Evolutionary conservation across 2,329 filamentous ascomycete species (phyloP).

Genomic region (Alternaria dauci): DNA sequence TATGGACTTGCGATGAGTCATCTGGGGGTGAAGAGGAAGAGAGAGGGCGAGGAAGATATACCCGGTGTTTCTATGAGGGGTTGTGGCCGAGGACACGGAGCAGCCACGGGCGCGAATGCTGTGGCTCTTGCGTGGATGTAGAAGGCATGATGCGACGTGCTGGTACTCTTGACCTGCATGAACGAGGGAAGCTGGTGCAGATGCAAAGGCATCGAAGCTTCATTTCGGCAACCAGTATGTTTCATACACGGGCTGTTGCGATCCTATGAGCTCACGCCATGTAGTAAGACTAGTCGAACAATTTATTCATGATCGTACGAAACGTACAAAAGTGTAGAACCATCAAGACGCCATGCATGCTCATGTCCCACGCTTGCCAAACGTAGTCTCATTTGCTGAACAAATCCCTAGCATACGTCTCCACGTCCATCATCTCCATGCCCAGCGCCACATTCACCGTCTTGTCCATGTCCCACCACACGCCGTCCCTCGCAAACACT

Average conservation of each 20-base stretch:
- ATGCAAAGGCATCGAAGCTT: background rate
- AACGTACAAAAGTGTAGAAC: background rate
- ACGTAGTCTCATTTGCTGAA: background rate
- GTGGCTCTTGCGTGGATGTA: conserved; percentile 21
- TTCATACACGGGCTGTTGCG: background rate
- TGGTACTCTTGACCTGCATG: too few relatives aligned
- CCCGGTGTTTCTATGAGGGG: conserved; percentile 22
- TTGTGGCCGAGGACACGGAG: conserved; percentile 12
- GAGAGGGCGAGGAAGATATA: conserved; percentile 25
- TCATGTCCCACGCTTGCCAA: background rate
- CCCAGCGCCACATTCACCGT: conserved; percentile 63
- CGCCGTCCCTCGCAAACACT: conserved; percentile 68
- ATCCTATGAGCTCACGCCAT: conserved; percentile 18
- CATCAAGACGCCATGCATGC: background rate
- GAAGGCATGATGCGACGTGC: background rate
- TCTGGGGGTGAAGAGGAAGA: conserved; percentile 18
- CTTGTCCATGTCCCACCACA: conserved; percentile 64
- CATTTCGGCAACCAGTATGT: conserved; percentile 1
- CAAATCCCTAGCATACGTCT: conserved; percentile 46
- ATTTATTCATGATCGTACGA: background rate
- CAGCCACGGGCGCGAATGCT: conserved; percentile 36
- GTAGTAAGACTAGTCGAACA: conserved; percentile 17
- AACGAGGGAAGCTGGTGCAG: background rate
- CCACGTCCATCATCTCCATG: conserved; percentile 57
- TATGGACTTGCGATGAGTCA: conserved; percentile 7